phyloP scores from a whole-genome alignment of 352 stramenopile species.

The Peronospora destructor region DNA sequence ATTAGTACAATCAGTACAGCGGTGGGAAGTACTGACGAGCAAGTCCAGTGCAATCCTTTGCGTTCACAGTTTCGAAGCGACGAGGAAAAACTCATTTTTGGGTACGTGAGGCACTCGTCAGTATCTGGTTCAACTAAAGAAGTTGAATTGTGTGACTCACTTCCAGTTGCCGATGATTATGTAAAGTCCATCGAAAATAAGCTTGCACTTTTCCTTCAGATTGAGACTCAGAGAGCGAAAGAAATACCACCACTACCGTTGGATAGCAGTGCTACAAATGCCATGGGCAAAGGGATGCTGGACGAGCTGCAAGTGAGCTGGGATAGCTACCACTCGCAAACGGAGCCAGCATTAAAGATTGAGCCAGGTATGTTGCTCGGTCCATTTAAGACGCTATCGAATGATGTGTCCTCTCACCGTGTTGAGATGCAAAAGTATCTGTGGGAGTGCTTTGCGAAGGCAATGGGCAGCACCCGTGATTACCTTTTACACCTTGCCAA shows the following conservation, averaged over 20 bases:
- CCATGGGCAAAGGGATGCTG: slow-evolving; percentile 37
- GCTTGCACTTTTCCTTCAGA: slow-evolving; percentile 14
- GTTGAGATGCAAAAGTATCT: slow-evolving; percentile 20
- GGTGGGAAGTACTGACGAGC: slow-evolving; percentile 11
- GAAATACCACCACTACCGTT: slow-evolving; percentile 23
- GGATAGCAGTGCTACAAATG: slow-evolving; percentile 16
- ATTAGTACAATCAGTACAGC: background rate
- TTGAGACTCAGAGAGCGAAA: background rate
- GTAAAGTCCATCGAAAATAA: slow-evolving; percentile 17
- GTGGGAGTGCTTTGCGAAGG: background rate
- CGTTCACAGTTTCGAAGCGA: slow-evolving; percentile 18
- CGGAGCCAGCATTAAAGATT: slow-evolving; percentile 4
- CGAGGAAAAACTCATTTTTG: slow-evolving; percentile 20
- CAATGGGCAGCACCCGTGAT: slow-evolving; percentile 11
- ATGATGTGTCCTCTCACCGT: slow-evolving; percentile 18
- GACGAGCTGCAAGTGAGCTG: slow-evolving; percentile 40
- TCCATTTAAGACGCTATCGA: slow-evolving; percentile 14
- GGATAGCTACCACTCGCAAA: slow-evolving; percentile 28
- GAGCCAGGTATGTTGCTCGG: background rate
- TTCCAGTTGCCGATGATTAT: slow-evolving; percentile 16
- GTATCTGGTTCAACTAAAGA: background rate
- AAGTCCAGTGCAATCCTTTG: slow-evolving; percentile 20
- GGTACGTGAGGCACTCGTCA: slow-evolving; percentile 4
- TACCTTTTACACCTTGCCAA: slow-evolving; percentile 23
- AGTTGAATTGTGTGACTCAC: slow-evolving; percentile 1